Percentiles rank a stretch among this genome's conserved stretches.
These are phyloP conservation scores for Quercus robur DNA, from an alignment of 306 rosid genomes.

Conservation along the genomic window DNA sequence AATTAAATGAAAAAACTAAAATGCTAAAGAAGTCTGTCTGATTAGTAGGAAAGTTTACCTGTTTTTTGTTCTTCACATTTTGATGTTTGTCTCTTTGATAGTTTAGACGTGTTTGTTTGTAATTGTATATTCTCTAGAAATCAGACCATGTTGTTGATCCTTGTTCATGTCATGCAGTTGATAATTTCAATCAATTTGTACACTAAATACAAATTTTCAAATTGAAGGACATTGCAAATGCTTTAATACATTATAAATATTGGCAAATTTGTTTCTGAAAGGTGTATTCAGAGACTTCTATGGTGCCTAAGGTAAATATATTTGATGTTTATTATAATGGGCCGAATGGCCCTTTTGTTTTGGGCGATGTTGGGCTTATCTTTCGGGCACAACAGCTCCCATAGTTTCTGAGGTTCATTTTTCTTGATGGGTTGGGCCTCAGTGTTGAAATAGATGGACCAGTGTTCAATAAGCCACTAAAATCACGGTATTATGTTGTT, in stretches of 20 bases:
- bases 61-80: conserved; percentile 10
- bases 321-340: not conserved
- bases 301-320: too few relatives aligned
- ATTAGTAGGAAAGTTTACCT: conserved; percentile 3
- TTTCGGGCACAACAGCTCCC: too few relatives aligned
- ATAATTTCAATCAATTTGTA: not conserved
- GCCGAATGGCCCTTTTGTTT: not conserved
- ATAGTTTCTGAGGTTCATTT: too few relatives aligned
- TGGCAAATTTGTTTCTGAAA: too few relatives aligned
- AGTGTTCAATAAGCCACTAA: not conserved
- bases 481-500: not conserved
- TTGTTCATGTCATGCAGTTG: not conserved
- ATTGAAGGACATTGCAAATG: not conserved
- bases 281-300: too few relatives aligned
- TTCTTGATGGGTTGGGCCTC: not conserved
- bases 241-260: not conserved
- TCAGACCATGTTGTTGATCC: not conserved
- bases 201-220: conserved; percentile 7
- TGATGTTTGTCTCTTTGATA: not conserved
- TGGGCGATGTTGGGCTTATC: not conserved
- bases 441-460: not conserved
- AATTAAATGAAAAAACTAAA: not conserved
- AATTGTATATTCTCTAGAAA: not conserved
- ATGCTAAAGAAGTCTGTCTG: not conserved
- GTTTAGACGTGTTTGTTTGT: conserved; percentile 3